Evolutionary conservation across 208 protist genomes (phyloP).

Genomic region (Porcisia hertigi): DNA sequence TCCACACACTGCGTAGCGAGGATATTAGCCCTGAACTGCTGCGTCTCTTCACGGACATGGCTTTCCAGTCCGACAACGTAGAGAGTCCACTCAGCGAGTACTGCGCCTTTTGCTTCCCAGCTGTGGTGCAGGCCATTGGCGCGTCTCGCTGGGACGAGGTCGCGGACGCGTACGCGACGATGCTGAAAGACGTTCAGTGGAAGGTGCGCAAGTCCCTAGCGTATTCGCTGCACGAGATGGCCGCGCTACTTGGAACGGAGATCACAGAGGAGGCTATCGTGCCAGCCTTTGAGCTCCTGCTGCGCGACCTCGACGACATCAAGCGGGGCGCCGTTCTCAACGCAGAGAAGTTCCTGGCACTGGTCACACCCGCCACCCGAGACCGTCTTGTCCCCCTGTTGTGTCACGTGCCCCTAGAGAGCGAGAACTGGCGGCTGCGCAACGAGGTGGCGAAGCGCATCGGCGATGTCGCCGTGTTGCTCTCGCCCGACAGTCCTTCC

Average conservation of each 20-base stretch:
- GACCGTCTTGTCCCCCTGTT: constrained; percentile 81
- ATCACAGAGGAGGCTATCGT: constrained; percentile 87
- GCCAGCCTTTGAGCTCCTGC: constrained; percentile 91
- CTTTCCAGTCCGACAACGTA: constrained; percentile 80
- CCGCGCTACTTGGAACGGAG: constrained; percentile 86
- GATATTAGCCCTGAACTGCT: constrained; percentile 86
- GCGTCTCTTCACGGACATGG: constrained; percentile 93
- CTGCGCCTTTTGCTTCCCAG: constrained; percentile 95
- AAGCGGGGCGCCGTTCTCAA: constrained; percentile 92
- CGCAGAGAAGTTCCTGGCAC: constrained; percentile 77
- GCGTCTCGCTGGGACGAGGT: constrained; percentile 86
- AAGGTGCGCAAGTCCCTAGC: constrained; percentile 95
- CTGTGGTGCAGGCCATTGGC: constrained; percentile 91
- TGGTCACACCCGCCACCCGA: constrained; percentile 54
- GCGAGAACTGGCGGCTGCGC: constrained; percentile 94
- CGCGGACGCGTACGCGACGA: constrained; percentile 89
- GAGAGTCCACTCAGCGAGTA: constrained; percentile 91
- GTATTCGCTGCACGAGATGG: constrained; percentile 95
- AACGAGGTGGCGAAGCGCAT: constrained; percentile 91
- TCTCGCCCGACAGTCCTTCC: constrained; percentile 58
- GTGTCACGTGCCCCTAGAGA: constrained; percentile 83
- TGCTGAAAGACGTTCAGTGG: constrained; percentile 96
- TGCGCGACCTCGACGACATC: constrained; percentile 96
- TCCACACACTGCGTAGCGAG: constrained; percentile 86
- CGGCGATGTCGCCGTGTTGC: constrained; percentile 69